Evolutionary conservation across 2,329 filamentous ascomycete species (phyloP).

Genomic region (Fusarium euwallaceae): DNA sequence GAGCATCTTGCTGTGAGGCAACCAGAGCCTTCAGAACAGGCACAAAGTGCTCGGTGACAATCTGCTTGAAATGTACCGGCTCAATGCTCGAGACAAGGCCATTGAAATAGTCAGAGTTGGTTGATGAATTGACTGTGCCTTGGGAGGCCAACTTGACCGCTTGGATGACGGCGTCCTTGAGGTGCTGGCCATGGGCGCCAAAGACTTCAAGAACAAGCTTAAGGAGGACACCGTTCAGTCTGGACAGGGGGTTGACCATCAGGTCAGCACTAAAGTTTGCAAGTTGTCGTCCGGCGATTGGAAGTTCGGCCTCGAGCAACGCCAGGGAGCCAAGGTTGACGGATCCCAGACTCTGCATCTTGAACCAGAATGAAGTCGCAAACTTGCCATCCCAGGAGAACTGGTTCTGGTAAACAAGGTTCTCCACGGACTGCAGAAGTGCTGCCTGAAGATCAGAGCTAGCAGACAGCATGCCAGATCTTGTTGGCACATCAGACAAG

Average conservation of each 20-base stretch:
- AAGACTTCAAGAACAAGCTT: slow-evolving; percentile 60
- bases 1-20: slow-evolving; percentile 33
- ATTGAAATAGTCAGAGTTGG: slow-evolving; percentile 32
- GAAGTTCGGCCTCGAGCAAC: slow-evolving; percentile 75
- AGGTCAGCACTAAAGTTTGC: slow-evolving; percentile 64
- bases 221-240: slow-evolving; percentile 64
- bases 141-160: slow-evolving; percentile 42
- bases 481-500: slow-evolving; percentile 59
- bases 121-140: slow-evolving; percentile 8
- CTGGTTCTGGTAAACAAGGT: slow-evolving; percentile 56
- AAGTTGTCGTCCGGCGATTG: slow-evolving; percentile 69
- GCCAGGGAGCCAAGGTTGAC: slow-evolving; percentile 72
- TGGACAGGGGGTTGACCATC: slow-evolving; percentile 61
- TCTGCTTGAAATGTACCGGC: slow-evolving; percentile 53
- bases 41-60: slow-evolving; percentile 59
- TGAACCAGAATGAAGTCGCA: slow-evolving; percentile 64
- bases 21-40: slow-evolving; percentile 61
- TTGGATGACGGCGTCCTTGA: slow-evolving; percentile 47
- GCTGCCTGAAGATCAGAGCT: slow-evolving; percentile 53
- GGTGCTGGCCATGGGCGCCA: slow-evolving; percentile 53
- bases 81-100: slow-evolving; percentile 45
- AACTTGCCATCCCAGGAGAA: slow-evolving; percentile 58
- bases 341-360: slow-evolving; percentile 63
- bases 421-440: slow-evolving; percentile 62
- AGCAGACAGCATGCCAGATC: slow-evolving; percentile 50